A percentile compares a stretch with the other conserved stretches of the same genome.
These are phyloP conservation scores for Lachancea kluyveri DNA, from an alignment of 805 yeast genomes.

Conservation along the genomic window DNA sequence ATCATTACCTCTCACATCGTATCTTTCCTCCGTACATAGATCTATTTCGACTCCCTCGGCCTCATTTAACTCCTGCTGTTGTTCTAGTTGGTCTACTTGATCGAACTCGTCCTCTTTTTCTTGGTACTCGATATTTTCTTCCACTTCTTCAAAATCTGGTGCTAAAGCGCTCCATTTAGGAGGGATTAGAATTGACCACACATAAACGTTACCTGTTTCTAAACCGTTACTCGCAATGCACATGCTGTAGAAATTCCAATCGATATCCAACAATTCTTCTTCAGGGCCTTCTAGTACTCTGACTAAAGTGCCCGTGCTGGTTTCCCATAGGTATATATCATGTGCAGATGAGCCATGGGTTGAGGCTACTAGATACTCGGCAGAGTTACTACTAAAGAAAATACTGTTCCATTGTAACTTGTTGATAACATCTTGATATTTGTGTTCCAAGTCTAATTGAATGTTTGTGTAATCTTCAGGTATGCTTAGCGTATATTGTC, in stretches of 20 bases:
- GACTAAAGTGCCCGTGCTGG: conserved; percentile 77
- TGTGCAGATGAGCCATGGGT: conserved; percentile 79
- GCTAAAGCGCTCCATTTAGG: conserved; percentile 97
- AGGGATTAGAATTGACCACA: conserved; percentile 78
- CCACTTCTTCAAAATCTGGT: conserved; percentile 92
- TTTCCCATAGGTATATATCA: conserved; percentile 90
- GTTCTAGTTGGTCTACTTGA: conserved; percentile 58
- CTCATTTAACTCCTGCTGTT: conserved; percentile 52
- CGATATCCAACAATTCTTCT: conserved; percentile 71
- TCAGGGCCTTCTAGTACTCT: conserved; percentile 91
- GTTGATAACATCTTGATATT: conserved; percentile 87
- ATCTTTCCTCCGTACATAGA: conserved; percentile 53
- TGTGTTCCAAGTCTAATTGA: conserved; percentile 67
- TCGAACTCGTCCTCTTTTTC: conserved; percentile 93
- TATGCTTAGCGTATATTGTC: conserved; percentile 39
- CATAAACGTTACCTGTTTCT: conserved; percentile 74
- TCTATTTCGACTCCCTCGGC: conserved; percentile 62
- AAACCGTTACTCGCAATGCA: conserved; percentile 76
- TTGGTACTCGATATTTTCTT: conserved; percentile 81
- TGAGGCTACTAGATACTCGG: conserved; percentile 83
- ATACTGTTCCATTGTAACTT: conserved; percentile 84
- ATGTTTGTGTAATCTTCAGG: conserved; percentile 11
- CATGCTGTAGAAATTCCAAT: conserved; percentile 77
- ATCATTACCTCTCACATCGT: conserved; percentile 70
- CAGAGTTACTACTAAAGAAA: conserved; percentile 61